Base-by-base conservation (phyloP, 495 filamentous ascomycete genomes). In the Aspergillus asperescens region DNA sequence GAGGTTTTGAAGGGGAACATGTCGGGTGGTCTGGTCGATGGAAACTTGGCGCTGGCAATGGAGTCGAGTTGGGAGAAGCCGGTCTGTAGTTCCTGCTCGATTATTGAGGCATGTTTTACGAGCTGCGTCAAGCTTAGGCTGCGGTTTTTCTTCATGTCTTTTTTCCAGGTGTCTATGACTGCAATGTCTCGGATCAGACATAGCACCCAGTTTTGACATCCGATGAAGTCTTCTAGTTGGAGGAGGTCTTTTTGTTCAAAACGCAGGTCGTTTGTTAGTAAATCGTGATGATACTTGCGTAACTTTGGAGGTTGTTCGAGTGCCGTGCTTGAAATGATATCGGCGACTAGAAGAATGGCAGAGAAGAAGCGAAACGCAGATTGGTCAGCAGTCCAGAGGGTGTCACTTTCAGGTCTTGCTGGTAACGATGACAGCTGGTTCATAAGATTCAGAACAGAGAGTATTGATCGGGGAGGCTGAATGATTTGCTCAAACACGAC, bases 141-240 rank as follows among this genome's bases (percentile, higher is more conserved):
- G 37, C 37, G 37, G 16, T 9, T 3, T 20, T 22, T 40, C 37
- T 40, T 40, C 37, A 40, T 40, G 7, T 51, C 23, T 38, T 31
- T 31, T 40, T 51, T 51, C 16, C 38, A 41, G 22, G 48, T 7
- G 31, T 51, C 16, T 18, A 51, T 37, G 1, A 38, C 37, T 5
- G 48, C 37, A 23, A 42, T 51, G 8, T 41, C 24, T 18, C 48
- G 38, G 6, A 51, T 51, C 18, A 29, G 48, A 22, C 28, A 5
- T 15, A 51, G 16, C 0, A 23, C 38, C 48, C 48, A 51, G 37
- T 42, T 51, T 20, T 43, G 27, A n/a, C 48, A 51, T 22, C 48
- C 48, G 13, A 43, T 31, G 35, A 51, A 31, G n/a, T 15, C 16
- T n/a, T 51, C 48, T 1, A 51, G 25, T 15, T 51, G 38, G 12